These are phyloP conservation scores for Lyophyllum decastes DNA, from an alignment of 768 basidiomycete species.

Conservation along the genomic window DNA sequence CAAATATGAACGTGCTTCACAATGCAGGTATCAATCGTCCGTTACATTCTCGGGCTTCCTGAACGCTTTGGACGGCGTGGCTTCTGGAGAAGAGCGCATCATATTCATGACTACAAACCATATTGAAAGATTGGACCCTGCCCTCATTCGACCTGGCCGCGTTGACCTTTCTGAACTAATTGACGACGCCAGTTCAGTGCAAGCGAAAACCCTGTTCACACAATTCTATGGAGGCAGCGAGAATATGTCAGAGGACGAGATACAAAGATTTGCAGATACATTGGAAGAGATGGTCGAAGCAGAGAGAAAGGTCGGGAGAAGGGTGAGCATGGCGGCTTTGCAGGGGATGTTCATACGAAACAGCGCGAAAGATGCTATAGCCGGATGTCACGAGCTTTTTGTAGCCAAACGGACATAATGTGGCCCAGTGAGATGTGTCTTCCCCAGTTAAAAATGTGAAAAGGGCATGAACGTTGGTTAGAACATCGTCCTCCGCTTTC, in stretches of 20 bases:
- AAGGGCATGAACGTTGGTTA: conserved; percentile 32
- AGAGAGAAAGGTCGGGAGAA: conserved; percentile 51
- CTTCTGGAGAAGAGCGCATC: conserved; percentile 96
- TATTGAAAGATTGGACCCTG: conserved; percentile 83
- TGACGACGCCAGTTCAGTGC: conserved; percentile 82
- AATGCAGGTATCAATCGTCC: conserved; percentile 81
- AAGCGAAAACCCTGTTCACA: conserved; percentile 76
- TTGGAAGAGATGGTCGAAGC: conserved; percentile 56
- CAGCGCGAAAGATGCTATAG: conserved; percentile 55
- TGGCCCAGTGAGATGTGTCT: conserved; percentile 1
- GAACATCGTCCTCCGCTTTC: conserved; percentile 81
- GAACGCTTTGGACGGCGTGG: conserved; percentile 96
- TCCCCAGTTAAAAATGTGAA: conserved; percentile 12
- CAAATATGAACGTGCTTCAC: not conserved
- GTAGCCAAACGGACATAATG: conserved; percentile 24
- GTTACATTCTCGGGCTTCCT: conserved; percentile 98
- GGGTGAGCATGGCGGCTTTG: conserved; percentile 93
- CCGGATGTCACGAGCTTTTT: conserved; percentile 48
- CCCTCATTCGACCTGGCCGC: conserved; percentile 92
- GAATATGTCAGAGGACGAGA: conserved; percentile 32
- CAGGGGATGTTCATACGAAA: conserved; percentile 94
- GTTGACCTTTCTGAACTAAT: conserved; percentile 86
- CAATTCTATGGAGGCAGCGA: conserved; percentile 75
- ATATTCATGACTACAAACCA: conserved; percentile 99
- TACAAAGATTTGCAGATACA: conserved; percentile 46